Percentiles rank a stretch among this genome's conserved stretches.
phyloP scores from a whole-genome alignment of 1,139 yeast species.

The Blastobotrys raffinosifermentans region DNA sequence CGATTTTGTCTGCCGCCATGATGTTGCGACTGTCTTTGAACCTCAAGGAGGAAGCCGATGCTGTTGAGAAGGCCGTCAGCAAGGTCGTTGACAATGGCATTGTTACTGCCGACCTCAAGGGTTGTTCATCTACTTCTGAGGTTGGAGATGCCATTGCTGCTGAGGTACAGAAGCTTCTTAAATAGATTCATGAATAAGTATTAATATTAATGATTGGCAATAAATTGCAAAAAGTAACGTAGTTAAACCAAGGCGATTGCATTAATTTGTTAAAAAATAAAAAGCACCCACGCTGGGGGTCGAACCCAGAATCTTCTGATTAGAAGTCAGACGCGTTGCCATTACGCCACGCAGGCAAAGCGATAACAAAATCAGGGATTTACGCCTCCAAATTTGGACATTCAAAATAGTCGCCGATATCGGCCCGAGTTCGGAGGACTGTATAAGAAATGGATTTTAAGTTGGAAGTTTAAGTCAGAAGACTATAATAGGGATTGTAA shows the following conservation, averaged over 20 bases:
- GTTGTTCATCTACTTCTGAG: constrained; percentile 69
- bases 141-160: constrained; percentile 90
- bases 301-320: constrained; percentile 58
- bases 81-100: constrained; percentile 74
- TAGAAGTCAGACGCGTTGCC: constrained; percentile 56
- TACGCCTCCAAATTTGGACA: background rate
- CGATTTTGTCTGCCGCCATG: constrained; percentile 93
- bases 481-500: no score
- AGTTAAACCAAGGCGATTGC: constrained; percentile 1
- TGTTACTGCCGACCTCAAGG: constrained; percentile 89
- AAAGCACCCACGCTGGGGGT: constrained; percentile 52
- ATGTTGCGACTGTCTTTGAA: constrained; percentile 89
- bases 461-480: no score
- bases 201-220: background rate
- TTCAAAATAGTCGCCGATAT: no score
- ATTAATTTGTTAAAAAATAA: constrained; percentile 11
- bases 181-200: constrained; percentile 3
- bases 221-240: background rate
- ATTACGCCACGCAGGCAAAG: constrained; percentile 53
- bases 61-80: constrained; percentile 83
- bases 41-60: constrained; percentile 76
- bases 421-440: no score
- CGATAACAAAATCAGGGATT: background rate
- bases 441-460: no score
- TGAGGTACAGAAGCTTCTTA: constrained; percentile 57